A percentile compares a stretch with the other conserved stretches of the same genome.
These are phyloP conservation scores for Fusarium musae DNA, from an alignment of 2,329 filamentous ascomycete species.

Conservation along the genomic window DNA sequence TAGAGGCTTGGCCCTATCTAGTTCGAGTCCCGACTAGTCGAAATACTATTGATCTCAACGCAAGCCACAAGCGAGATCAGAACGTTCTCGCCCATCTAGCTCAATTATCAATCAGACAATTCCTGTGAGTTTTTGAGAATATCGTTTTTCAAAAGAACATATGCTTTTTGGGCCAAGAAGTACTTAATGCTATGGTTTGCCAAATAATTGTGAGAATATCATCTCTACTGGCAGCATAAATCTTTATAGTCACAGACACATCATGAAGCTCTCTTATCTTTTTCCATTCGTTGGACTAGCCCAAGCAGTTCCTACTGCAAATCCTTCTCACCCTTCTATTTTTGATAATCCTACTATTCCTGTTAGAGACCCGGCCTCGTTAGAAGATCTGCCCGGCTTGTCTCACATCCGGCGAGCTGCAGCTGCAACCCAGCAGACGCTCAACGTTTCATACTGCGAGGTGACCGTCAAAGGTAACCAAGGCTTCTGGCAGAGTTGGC, in stretches of 20 bases:
- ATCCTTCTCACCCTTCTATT: not conserved
- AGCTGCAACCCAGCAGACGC: too few species aligned
- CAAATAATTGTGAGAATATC: fast-evolving
- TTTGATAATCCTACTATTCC: not conserved
- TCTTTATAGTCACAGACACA: not conserved
- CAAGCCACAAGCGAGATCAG: not conserved
- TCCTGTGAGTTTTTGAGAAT: not conserved
- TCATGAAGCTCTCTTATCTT: not conserved
- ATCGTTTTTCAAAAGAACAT: too few species aligned
- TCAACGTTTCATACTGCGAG: not conserved
- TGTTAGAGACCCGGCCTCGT: too few species aligned
- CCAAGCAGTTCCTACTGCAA: not conserved
- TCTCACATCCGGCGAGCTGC: not conserved
- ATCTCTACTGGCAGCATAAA: not conserved
- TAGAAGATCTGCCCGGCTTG: not conserved
- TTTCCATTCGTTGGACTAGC: not conserved
- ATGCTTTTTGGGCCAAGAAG: not conserved
- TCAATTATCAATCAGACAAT: not conserved
- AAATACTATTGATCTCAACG: not conserved
- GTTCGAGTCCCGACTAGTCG: not conserved
- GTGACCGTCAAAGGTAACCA: not conserved
- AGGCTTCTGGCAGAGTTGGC: not conserved
- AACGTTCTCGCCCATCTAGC: not conserved
- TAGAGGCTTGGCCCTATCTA: not conserved
- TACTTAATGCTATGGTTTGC: not conserved